Base-by-base conservation (phyloP, 768 basidiomycete genomes). In the Suillus lakei region DNA sequence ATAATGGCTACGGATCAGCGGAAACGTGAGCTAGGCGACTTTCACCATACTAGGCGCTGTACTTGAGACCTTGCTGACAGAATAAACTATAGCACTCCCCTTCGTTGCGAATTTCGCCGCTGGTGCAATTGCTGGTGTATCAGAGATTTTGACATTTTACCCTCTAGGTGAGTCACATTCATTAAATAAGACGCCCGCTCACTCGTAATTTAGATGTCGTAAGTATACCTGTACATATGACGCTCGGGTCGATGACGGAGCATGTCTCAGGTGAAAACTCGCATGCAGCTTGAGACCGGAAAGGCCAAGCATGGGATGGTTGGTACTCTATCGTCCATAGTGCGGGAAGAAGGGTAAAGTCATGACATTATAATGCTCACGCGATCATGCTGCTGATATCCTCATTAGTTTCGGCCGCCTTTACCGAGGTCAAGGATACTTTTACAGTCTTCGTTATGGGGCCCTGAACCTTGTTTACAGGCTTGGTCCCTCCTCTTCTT, bases 251-350 rank as follows among this genome's bases (percentile, higher is more conserved):
- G 32, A 16, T 26, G 48, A 65, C 60, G 68, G 48, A 64, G 66
- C 21, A 64, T 68, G 51, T 44, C 65, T 51, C 73, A 95, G 93
- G 95, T 98, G 75, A 98, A 99, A 82, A 99, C 98, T 26, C 93
- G 98, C 32, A 96, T 98, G 89, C 98, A 99, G 76, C 84, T 99
- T n/a, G 91, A 93, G 75, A 92, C 90, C 5, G 94, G 94, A 4
- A 93, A 92, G 79, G 79, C 84, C 41, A 78, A 85, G 53, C 82
- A 86, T 64, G 93, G 96, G 7, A 85, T 99, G 71, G 82, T 98
- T 28, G 91, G 93, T 51, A 93, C 88, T 36, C 90, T 99, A 78
- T 82, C 81, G 65, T 83, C 88, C 16, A 99, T 99, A 74, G 80
- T 99, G 30, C 88, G 85, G 61, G 84, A 93, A 73, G 97, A 99